These are phyloP conservation scores for Sphaerostilbella broomeana DNA, from an alignment of 2,329 filamentous ascomycete genomes.

Conservation along the genomic window DNA sequence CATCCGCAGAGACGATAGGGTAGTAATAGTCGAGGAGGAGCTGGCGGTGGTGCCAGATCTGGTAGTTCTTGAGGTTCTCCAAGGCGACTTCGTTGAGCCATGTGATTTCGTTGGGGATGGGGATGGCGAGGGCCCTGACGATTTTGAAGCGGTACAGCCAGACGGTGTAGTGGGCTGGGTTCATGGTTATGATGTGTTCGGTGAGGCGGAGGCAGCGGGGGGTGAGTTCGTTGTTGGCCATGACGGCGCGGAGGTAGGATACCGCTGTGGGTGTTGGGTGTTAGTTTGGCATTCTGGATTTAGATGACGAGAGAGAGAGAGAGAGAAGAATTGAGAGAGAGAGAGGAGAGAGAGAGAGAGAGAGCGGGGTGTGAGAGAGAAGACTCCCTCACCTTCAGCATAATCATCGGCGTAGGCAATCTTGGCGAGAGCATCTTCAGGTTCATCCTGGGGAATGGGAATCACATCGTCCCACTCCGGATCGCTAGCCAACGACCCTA, in stretches of 20 bases:
- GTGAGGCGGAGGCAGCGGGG: slow-evolving; percentile 74
- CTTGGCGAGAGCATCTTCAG: slow-evolving; percentile 75
- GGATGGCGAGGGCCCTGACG: slow-evolving; percentile 58
- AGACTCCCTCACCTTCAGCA: slow-evolving; percentile 60
- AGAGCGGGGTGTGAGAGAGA: no score
- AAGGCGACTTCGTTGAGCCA: slow-evolving; percentile 86
- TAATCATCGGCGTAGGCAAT: slow-evolving; percentile 92
- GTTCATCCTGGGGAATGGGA: slow-evolving; percentile 79
- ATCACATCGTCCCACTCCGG: slow-evolving; percentile 77
- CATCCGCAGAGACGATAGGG: slow-evolving; percentile 45
- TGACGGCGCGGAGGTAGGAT: slow-evolving; percentile 86
- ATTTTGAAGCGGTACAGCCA: slow-evolving; percentile 91
- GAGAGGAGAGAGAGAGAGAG: no score
- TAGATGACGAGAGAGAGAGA: no score
- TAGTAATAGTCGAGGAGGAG: slow-evolving; percentile 55
- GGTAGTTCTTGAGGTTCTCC: slow-evolving; percentile 91
- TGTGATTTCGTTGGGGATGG: slow-evolving; percentile 63
- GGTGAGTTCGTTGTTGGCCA: slow-evolving; percentile 81
- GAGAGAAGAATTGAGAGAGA: no score
- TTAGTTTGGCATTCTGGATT: neutral
- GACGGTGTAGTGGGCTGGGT: slow-evolving; percentile 96
- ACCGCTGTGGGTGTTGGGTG: slow-evolving; percentile 51
- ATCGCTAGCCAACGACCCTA: slow-evolving; percentile 48
- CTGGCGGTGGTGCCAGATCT: slow-evolving; percentile 82
- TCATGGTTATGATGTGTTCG: slow-evolving; percentile 83